Evolutionary conservation across 768 basidiomycete species (phyloP), one percentile per base, ranked within the genome.

Genomic region (Serpula lacrymans): DNA sequence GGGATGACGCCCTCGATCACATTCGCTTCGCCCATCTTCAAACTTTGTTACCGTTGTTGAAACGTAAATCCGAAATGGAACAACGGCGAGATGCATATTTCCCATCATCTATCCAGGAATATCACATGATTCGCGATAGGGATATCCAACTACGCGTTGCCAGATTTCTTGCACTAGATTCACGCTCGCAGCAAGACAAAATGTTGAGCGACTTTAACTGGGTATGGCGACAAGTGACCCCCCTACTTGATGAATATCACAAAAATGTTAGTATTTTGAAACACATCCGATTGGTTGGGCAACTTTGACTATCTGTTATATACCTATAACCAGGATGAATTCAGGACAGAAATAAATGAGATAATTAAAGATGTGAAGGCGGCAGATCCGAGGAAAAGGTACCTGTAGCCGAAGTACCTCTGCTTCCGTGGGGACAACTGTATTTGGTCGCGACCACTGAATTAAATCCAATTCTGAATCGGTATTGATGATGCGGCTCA

Each of bases 91-190:
- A 67, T 39, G 52, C 58, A 4, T 54, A 51, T 36, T 70, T 70
- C 30, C 68, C 68, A 2, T 44, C 39, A 28, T 55, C 43, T 20
- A 34, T 52, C 23, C 45, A 41, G 2, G 60, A 62, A 24, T 71
- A 59, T 44, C 43, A 53, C 9, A 39, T 48, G 3, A 62, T 67
- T 37, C 43, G 46, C 2, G 60, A 55, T 6, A 67, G 67, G 14
- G 75, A 78, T 18, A 54, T 65, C 0, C 68, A 75, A 57, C 52
- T 74, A n/a, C 70, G 78, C 2, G 63, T 71, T 7, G 78, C 77
- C 16, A 61, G 63, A 34, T 80, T 77, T 49, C 57, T 82, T 22
- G 33, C 42, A 17, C 13, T 9, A 42, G 25, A 43, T 5, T 40
- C 57, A 23, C 35, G 39, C 7, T 18, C 35, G 5, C 62, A 58